Evolutionary conservation across 2,329 filamentous ascomycete species (phyloP), one percentile per base, ranked within the genome.

Genomic region (Nemania sp.): DNA sequence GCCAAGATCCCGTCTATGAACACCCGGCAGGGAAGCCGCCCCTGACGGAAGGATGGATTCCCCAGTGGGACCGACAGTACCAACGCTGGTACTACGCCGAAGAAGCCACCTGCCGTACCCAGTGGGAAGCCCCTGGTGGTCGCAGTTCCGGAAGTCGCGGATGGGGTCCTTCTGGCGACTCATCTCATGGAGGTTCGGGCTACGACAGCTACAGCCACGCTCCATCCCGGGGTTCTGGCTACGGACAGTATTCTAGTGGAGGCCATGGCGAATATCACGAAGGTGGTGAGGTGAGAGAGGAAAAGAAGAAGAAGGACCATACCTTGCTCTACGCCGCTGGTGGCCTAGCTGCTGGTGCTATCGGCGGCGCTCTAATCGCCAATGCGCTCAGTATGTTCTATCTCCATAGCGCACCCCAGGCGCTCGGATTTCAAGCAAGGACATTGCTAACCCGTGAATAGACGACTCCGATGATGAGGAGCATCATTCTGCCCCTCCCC

Each of bases 81-180:
- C 86, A 89, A 75, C 86, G 87, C 63, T 91, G 87, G 81, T 92
- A 87, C 80, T 92, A 90, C 74, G 83, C 88, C 64, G 88, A 92
- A 77, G 80, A 87, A 64, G 82, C 86, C 54, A 87, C 87, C 13
- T 88, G 88, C 22, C 85, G 84, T 66, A 86, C 87, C 0, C 89
- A 91, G 77, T 92, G 89, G 89, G 88, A 90, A 69, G 82, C 84
- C 18, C 88, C 89, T 2, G 79, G 70, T 20, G 67, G 59, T 57
- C 63, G 61, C 41, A 29, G 38, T 20, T 55, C 51, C 29, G 65
- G 69, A 6, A 55, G 38, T 29, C 57, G 70, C 10, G 63, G 64
- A n/a, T 63, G 62, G n/a, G 71, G 71, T 1, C 63, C 69, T 1
- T 74, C 72, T 8, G 75, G 74, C 27, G 68, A 73, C 5, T 67